These are phyloP conservation scores for Zea luxurians DNA, from an alignment of 176 grass and related monocot genomes.

Conservation along the genomic window DNA sequence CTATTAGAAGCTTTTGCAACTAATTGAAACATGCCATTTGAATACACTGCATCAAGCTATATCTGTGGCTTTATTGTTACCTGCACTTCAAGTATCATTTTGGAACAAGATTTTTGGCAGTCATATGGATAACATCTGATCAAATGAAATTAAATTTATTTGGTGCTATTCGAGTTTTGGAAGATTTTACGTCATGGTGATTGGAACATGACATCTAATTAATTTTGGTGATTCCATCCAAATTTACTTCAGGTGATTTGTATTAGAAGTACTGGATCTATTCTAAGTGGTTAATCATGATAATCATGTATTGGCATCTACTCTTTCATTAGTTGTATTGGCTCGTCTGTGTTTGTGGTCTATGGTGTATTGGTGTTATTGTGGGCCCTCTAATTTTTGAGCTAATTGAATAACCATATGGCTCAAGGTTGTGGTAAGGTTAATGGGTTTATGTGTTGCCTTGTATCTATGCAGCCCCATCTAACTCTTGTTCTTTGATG, in stretches of 20 bases:
- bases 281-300: constrained; percentile 44
- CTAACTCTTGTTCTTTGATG: constrained; percentile 7
- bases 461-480: constrained; percentile 32
- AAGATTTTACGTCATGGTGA: constrained; percentile 27
- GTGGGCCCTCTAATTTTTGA: constrained; percentile 53
- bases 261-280: constrained; percentile 41
- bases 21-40: constrained; percentile 37
- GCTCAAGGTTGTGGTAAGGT: constrained; percentile 73
- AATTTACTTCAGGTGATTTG: constrained; percentile 47
- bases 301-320: constrained; percentile 48
- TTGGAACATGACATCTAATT: constrained; percentile 25
- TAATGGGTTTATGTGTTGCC: constrained; percentile 52
- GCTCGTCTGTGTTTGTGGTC: constrained; percentile 51
- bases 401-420: constrained; percentile 61
- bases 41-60: constrained; percentile 33
- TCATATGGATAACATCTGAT: constrained; percentile 45
- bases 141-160: constrained; percentile 39
- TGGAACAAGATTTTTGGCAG: constrained; percentile 39
- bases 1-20: constrained; percentile 48
- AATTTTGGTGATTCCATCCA: constrained; percentile 31
- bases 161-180: constrained; percentile 30
- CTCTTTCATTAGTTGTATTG: constrained; percentile 57
- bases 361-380: constrained; percentile 39
- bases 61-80: constrained; percentile 41
- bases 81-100: constrained; percentile 22